Evolutionary conservation across 2,329 filamentous ascomycete genomes (phyloP), one percentile per base, ranked within the genome.

Genomic region (Botrytis medusae): DNA sequence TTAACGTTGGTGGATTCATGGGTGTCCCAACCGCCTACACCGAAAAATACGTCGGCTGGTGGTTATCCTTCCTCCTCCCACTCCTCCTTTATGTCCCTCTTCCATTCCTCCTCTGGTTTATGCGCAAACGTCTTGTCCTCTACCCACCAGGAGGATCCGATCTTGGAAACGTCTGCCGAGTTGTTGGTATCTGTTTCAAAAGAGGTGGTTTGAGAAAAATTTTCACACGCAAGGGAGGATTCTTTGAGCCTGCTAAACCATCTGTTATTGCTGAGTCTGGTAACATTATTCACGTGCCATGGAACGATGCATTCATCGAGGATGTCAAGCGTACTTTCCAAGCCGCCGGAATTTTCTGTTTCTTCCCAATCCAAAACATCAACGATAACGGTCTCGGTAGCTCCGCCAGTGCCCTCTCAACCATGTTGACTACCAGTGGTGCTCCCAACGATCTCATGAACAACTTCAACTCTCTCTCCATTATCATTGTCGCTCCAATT

Each of bases 261-360:
- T 91, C 88, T 18, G 84, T 85, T 61, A 84, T 93, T 14, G 84
- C 87, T 7, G 83, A 86, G 40, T 82, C 81, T 1, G 81, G 85
- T 75, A 88, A 88, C 72, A 90, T 91, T 0, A 69, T 74, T 0
- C 93, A 91, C 88, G 94, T 95, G 88, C 91, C 89, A 0, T 94
- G 93, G 79, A 92, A 95, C 75, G 93, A 95, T 76, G 88, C 88
- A 65, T 95, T 92, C 90, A 92, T 95, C 42, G 92, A 93, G 78
- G 91, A 94, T 79, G 89, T 94, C 69, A 86, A 87, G 71, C 91
- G 92, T 81, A 92, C 91, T 74, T 84, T 92, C 74, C 85, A 87
- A 78, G 91, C 91, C 72, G 92, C 90, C 83, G 86, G 88, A 76
- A 91, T 93, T 65, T 95, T 92, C 82, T 78, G 84, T 44, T 87